Conservation (phyloP, 805 yeast species). For the Diddensiella transvaalensis region DNA sequence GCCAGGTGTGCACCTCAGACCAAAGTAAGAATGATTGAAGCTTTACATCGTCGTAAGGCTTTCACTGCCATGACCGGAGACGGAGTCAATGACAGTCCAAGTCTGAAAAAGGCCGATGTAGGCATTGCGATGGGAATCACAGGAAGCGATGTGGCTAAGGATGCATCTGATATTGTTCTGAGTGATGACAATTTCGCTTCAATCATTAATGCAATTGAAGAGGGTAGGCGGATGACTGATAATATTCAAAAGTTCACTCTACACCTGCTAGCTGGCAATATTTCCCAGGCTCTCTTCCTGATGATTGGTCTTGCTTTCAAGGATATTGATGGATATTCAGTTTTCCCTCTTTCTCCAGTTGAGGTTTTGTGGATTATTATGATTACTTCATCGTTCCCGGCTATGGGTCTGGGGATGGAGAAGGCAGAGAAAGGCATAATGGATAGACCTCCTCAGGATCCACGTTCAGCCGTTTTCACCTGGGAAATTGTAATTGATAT, state of each 20-base stretch:
- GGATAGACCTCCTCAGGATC: conserved; percentile 59
- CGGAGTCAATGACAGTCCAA: conserved; percentile 80
- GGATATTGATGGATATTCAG: conserved; percentile 61
- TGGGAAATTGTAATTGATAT: conserved; percentile 66
- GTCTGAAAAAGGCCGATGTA: conserved; percentile 70
- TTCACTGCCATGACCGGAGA: conserved; percentile 82
- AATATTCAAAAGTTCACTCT: conserved; percentile 76
- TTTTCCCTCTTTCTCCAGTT: conserved; percentile 77
- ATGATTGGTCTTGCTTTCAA: conserved; percentile 71
- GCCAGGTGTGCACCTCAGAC: conserved; percentile 84
- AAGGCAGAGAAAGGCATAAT: conserved; percentile 60
- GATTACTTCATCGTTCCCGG: conserved; percentile 77
- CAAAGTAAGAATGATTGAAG: conserved; percentile 77
- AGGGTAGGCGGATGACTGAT: conserved; percentile 75
- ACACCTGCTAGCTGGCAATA: conserved; percentile 69
- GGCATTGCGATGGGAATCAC: conserved; percentile 83
- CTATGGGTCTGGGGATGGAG: conserved; percentile 76
- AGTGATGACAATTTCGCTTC: conserved; percentile 79
- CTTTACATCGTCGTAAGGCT: conserved; percentile 58
- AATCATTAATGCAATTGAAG: conserved; percentile 72
- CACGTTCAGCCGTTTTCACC: conserved; percentile 56
- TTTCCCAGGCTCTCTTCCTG: conserved; percentile 63
- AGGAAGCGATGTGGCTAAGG: conserved; percentile 84
- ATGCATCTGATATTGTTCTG: conserved; percentile 72
- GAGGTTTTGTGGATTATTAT: conserved; percentile 79